Conservation (phyloP, 2,329 filamentous ascomycete genomes). For the Colletotrichum australisinense region DNA sequence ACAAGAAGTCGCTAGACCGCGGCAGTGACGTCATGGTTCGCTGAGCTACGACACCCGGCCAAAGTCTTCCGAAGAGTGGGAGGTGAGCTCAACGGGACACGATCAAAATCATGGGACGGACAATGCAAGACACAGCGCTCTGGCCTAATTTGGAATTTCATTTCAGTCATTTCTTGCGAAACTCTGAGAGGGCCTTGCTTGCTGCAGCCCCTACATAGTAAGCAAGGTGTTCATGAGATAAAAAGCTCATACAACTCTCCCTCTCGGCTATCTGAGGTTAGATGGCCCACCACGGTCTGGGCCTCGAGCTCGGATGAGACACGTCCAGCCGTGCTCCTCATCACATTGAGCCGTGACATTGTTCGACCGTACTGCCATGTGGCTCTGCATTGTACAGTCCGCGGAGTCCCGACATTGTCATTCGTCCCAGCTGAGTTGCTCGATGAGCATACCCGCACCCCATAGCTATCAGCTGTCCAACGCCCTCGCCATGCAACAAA, state of each 20-base stretch:
- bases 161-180: neutral
- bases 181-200: neutral
- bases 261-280: neutral
- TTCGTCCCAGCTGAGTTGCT: neutral
- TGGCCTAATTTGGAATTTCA: neutral
- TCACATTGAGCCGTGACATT: neutral
- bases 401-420: neutral
- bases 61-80: neutral
- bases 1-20: neutral
- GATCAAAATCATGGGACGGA: constrained; percentile 12
- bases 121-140: constrained; percentile 21
- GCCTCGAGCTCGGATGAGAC: neutral
- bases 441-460: neutral
- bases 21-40: constrained; percentile 9
- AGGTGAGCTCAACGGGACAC: neutral
- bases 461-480: neutral
- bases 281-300: neutral
- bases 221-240: neutral
- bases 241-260: neutral
- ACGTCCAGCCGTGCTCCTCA: neutral
- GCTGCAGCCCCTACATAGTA: neutral
- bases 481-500: constrained; percentile 34
- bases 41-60: neutral
- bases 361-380: neutral
- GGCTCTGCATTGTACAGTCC: neutral